These are phyloP conservation scores for Prunus padus DNA, from an alignment of 306 rosid species.

Conservation along the genomic window DNA sequence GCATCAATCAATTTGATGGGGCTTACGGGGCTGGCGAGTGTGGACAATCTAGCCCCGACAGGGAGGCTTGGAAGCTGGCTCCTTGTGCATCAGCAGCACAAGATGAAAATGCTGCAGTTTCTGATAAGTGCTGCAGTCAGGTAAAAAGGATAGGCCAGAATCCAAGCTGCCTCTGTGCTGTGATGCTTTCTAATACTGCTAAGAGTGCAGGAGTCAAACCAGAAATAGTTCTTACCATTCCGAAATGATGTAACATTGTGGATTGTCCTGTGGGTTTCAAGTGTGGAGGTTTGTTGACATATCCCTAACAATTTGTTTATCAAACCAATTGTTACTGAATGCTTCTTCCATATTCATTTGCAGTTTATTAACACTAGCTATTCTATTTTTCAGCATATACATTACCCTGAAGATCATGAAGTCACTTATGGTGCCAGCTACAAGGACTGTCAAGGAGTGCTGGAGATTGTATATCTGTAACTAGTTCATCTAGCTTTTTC, in stretches of 20 bases:
- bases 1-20: background rate
- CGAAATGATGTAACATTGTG: conserved; percentile 47
- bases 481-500: conserved; percentile 16
- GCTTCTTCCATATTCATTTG: background rate
- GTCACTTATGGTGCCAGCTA: background rate
- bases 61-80: conserved; percentile 44
- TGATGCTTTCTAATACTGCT: conserved; percentile 47
- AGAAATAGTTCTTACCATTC: conserved; percentile 49
- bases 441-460: background rate
- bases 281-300: conserved; percentile 45
- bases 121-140: conserved; percentile 45
- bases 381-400: conserved; percentile 35
- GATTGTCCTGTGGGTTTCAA: conserved; percentile 49
- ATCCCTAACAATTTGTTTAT: background rate
- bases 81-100: conserved; percentile 51
- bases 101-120: conserved; percentile 30
- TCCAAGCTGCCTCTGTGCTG: conserved; percentile 51
- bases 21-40: conserved; percentile 48
- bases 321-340: too few relatives aligned
- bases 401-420: conserved; percentile 39
- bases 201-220: conserved; percentile 37
- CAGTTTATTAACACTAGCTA: background rate
- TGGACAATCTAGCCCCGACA: conserved; percentile 41
- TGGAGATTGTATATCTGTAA: conserved; percentile 9
- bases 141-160: conserved; percentile 41